Conservation (phyloP, 2,329 filamentous ascomycete genomes). For the Blumeria graminis region DNA sequence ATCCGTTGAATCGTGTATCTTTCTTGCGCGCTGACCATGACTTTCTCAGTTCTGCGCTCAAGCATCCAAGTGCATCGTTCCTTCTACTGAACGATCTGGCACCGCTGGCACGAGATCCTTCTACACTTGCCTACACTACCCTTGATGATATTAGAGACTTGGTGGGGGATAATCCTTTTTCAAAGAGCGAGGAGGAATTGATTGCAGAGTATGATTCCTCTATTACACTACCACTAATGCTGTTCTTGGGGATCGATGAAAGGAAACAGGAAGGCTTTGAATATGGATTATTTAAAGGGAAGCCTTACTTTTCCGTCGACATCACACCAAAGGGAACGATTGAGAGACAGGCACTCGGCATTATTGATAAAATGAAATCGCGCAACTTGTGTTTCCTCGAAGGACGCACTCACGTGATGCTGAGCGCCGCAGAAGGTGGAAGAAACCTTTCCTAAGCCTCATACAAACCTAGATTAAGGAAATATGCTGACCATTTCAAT, state of each 20-base stretch:
- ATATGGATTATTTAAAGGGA: slow-evolving; percentile 44
- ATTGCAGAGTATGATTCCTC: slow-evolving; percentile 52
- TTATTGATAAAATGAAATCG: slow-evolving; percentile 34
- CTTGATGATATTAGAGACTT: slow-evolving; percentile 45
- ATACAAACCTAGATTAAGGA: background rate
- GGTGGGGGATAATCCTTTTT: slow-evolving; percentile 48
- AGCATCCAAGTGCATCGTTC: slow-evolving; percentile 42
- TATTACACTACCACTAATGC: slow-evolving; percentile 39
- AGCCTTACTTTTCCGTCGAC: slow-evolving; percentile 76
- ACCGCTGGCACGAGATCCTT: slow-evolving; percentile 38
- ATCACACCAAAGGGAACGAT: slow-evolving; percentile 47
- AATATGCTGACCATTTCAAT: slow-evolving; percentile 23
- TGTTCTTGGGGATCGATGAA: slow-evolving; percentile 74
- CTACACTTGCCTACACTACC: slow-evolving; percentile 41
- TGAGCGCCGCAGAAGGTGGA: slow-evolving; percentile 24
- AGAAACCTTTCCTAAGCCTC: slow-evolving; percentile 3
- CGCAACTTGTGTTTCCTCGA: slow-evolving; percentile 40
- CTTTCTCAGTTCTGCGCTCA: slow-evolving; percentile 46
- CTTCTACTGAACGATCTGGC: slow-evolving; percentile 57
- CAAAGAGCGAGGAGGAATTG: slow-evolving; percentile 43
- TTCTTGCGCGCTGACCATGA: slow-evolving; percentile 47
- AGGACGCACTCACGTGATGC: slow-evolving; percentile 29
- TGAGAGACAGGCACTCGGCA: slow-evolving; percentile 33
- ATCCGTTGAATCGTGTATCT: slow-evolving; percentile 53
- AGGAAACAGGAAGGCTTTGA: slow-evolving; percentile 24